phyloP scores from a whole-genome alignment of 805 yeast species.

The Priceomyces carsonii region DNA sequence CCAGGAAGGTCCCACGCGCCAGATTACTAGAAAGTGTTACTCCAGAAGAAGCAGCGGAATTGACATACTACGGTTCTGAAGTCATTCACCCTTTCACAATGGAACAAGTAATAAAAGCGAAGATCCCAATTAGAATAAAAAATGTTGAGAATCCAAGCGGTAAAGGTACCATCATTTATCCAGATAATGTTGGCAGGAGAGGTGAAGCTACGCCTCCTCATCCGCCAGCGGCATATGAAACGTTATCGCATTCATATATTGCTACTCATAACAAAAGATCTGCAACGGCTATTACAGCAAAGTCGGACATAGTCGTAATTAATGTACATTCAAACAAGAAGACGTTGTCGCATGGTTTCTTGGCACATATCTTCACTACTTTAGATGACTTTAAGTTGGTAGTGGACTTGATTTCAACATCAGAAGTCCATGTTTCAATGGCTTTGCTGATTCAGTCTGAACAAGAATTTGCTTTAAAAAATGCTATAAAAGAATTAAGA shows the following conservation, averaged over 20 bases:
- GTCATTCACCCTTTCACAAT: conserved; percentile 98
- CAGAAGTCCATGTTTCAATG: conserved; percentile 98
- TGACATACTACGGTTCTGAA: conserved; percentile 96
- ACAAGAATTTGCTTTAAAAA: conserved; percentile 62
- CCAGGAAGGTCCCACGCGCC: conserved; percentile 91
- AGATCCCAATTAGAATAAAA: conserved; percentile 94
- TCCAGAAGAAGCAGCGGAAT: conserved; percentile 98
- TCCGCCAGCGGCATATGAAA: conserved; percentile 78
- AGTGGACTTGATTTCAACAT: conserved; percentile 93
- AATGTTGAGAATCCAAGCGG: conserved; percentile 95
- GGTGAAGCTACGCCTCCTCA: conserved; percentile 94
- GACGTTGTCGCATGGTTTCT: conserved; percentile 89
- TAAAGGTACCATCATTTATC: conserved; percentile 89
- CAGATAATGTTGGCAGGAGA: conserved; percentile 80
- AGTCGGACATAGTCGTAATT: conserved; percentile 86
- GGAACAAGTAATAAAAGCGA: conserved; percentile 97
- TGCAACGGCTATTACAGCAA: conserved; percentile 96
- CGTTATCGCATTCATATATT: conserved; percentile 36
- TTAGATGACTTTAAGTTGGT: conserved; percentile 82
- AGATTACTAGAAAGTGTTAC: conserved; percentile 83
- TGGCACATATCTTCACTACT: conserved; percentile 86
- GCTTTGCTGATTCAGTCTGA: conserved; percentile 79
- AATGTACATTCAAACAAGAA: conserved; percentile 94
- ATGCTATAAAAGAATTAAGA: conserved; percentile 76
- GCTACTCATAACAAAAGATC: conserved; percentile 54